Evolutionary conservation across 306 rosid species (phyloP).

Genomic region (Clitoria ternatea): DNA sequence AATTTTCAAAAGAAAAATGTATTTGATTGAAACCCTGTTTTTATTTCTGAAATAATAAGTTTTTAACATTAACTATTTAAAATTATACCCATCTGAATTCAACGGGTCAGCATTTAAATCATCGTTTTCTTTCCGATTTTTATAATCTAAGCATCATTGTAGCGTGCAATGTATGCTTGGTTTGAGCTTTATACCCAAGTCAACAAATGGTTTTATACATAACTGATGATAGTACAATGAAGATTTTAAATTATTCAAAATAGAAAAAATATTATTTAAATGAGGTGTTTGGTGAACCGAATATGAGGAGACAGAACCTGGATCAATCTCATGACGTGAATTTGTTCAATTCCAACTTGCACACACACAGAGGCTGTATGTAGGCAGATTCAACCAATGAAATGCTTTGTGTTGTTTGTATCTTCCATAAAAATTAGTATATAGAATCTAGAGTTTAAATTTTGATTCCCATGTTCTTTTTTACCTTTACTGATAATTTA

Average conservation of each 20-base stretch:
- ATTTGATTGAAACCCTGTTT: too few species aligned
- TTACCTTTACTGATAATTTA: too few species aligned
- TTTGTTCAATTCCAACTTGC: neutral
- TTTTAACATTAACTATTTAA: too few species aligned
- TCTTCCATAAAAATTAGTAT: too few species aligned
- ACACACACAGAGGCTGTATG: neutral
- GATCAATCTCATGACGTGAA: neutral
- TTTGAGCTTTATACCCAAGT: neutral
- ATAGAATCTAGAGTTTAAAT: too few species aligned
- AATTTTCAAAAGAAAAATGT: too few species aligned
- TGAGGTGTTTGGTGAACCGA: neutral
- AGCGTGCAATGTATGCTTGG: neutral
- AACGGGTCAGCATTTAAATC: neutral
- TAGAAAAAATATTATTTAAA: neutral
- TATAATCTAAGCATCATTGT: neutral
- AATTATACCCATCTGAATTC: too few species aligned
- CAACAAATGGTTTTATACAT: neutral
- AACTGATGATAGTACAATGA: too few species aligned
- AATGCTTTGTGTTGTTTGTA: neutral
- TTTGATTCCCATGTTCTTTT: too few species aligned
- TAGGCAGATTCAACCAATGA: neutral
- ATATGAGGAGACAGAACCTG: neutral
- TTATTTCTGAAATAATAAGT: too few species aligned
- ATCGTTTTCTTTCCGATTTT: neutral
- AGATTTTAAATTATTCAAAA: too few species aligned